A percentile compares a stretch with the other conserved stretches of the same genome.
Evolutionary conservation across 768 basidiomycete genomes (phyloP).

Genomic region (Lactarius pseudohatsudake): DNA sequence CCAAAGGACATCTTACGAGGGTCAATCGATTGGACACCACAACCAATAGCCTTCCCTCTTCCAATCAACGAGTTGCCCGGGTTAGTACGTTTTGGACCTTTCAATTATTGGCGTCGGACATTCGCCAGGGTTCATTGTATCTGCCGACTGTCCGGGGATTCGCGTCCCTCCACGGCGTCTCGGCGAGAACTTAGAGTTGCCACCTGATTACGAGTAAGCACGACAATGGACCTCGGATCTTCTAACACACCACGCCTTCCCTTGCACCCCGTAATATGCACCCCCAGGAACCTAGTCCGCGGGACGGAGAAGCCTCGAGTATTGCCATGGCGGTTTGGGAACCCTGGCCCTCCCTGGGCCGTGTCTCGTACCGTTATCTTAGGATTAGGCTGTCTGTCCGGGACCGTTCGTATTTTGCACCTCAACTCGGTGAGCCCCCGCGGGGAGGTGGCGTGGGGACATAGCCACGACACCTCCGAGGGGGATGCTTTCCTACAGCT

Average conservation of each 20-base stretch:
- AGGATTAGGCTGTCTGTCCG: constrained; percentile 7
- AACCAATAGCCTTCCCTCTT: constrained; percentile 14
- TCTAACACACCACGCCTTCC: constrained; percentile 1
- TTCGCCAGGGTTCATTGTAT: constrained; percentile 10
- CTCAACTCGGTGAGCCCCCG: constrained; percentile 9
- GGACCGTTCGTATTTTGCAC: background rate
- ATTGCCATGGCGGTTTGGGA: constrained; percentile 2
- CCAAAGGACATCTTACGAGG: constrained; percentile 1
- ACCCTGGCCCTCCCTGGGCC: constrained; percentile 5
- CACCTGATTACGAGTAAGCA: background rate
- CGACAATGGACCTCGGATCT: background rate
- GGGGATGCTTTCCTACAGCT: background rate
- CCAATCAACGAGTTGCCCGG: constrained; percentile 14
- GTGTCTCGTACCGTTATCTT: background rate
- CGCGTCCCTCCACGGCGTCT: background rate
- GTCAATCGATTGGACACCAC: constrained; percentile 14
- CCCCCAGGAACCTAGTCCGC: constrained; percentile 20
- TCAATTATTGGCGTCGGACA: constrained; percentile 14
- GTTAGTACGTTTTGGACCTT: constrained; percentile 9
- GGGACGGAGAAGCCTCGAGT: constrained; percentile 22
- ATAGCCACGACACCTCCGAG: background rate
- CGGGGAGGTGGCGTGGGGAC: constrained; percentile 4
- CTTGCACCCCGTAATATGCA: constrained; percentile 5
- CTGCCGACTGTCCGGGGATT: constrained; percentile 6
- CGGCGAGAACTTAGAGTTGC: background rate